Base-by-base conservation (phyloP, 148 eudicot species). In the Nepenthes gracilis region DNA sequence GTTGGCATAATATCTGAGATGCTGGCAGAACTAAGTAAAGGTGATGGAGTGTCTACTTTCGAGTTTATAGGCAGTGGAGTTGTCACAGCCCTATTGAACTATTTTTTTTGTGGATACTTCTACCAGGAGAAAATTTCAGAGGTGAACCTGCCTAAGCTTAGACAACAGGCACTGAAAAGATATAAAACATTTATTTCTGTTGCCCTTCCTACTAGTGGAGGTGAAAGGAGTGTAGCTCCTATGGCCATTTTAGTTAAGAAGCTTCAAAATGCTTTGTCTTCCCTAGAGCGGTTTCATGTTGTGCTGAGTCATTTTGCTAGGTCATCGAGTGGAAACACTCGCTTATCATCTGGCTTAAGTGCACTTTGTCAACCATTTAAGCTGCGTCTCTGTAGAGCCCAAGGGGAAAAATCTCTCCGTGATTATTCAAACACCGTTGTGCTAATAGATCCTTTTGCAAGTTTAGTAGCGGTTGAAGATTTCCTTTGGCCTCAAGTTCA, bases 61-160 rank as follows among this genome's bases (percentile, higher is more conserved):
- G 99, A 94, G 79, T 94, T 94, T 65, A 86, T 81, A 67, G 99
- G 99, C 13, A 94, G 99, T 76, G 97, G 99, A 36, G 99, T 78
- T 43, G 90, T 89, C 59, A 78, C 74, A 43, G 75, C 99, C 59
- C 67, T 89, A 37, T 77, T 94, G 54, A 86, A 80, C 77, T 94
- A 89, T 66, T 86, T 94, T 61, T 89, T 95, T 10, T 94, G 87
- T 72, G 97, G 97, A 14, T 80, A 64, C 73, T 83, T 88, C 64
- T 78, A 83, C 43, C 86, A 89, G 71, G 97, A 86, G 64, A 86
- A 70, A 70, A 54, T 86, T 33, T 85, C 95, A 12, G 99, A 84
- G 61, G 76, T 79, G 35, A 85, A 84, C 69, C 74, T 89, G 60
- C 81, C 86, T 45, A 94, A 86, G 81, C 87, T 94, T 74, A 90